Base-by-base conservation (phyloP, 2,329 filamentous ascomycete species). In the Tolypocladium sp. region DNA sequence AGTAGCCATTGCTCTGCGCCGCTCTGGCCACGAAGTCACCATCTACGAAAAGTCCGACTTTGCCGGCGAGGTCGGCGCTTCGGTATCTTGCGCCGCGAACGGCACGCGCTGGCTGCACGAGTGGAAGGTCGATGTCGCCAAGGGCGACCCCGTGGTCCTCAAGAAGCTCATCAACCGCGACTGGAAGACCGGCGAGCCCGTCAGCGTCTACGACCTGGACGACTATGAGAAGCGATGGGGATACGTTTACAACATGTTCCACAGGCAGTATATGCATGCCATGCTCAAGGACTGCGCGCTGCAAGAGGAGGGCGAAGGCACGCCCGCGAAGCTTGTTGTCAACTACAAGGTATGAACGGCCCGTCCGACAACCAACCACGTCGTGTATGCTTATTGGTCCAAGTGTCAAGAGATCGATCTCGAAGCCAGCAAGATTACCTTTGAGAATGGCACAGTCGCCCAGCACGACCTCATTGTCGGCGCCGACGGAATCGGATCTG, bases 51-150 rank as follows among this genome's bases (percentile, higher is more conserved):
- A 81, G 42, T 77, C 80, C 40, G 84, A 89, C 68, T 89, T 84
- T 63, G 85, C 80, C 0, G 85, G 86, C 17, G 87, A 90, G 67
- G 85, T 87, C 0, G 87, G 87, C 15, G 85, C 85, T 0, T 87
- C 85, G 0, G 79, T 88, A 0, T 86, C 82, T 0, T 89, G 86
- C 65, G 87, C 87, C 1, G 85, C 87, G 12, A 90, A 90, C 65
- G 87, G 86, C 9, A 87, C 86, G 1, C 78, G 84, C 54, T 90
- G 86, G 86, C 74, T 90, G 9, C 81, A 87, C 61, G 84, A 87
- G 68, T 90, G 87, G 87, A 76, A 75, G 0, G 84, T 89, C 1
- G 83, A 89, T 65, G 76, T 89, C 1, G 73, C 74, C 17, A 84
- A 83, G 65, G 87, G 86, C 10, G 82, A 88, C 59, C 85, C 85